Percentiles rank a stretch among this genome's conserved stretches.
These are phyloP conservation scores for Deinandra increscens DNA, from an alignment of 129 eudicot species.

Conservation along the genomic window DNA sequence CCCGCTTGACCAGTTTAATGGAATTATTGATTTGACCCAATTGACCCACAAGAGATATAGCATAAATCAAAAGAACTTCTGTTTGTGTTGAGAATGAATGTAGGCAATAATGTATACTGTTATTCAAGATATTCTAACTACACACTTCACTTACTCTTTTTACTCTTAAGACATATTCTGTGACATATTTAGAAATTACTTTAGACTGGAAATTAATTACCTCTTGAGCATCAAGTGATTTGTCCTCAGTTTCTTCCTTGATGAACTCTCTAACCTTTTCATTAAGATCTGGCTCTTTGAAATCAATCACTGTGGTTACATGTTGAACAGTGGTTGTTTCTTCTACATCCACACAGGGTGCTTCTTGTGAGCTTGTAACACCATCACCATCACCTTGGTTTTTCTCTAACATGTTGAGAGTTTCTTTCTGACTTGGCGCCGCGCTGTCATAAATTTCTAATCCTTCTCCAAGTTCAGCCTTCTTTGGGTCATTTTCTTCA, in stretches of 20 bases:
- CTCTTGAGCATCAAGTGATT: conserved; percentile 22
- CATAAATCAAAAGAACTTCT: not conserved
- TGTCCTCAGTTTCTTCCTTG: conserved; percentile 12
- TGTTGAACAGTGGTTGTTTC: conserved; percentile 10
- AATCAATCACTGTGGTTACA: conserved; percentile 11
- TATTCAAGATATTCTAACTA: conserved; percentile 10
- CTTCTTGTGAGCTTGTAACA: conserved; percentile 18
- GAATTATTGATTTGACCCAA: not conserved
- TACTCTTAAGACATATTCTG: not conserved
- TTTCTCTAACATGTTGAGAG: conserved; percentile 18
- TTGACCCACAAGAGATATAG: not conserved
- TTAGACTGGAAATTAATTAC: conserved; percentile 8
- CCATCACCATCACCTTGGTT: not conserved
- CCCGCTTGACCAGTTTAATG: not conserved
- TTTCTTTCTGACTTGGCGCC: conserved; percentile 10
- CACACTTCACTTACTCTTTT: not conserved
- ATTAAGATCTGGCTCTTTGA: conserved; percentile 21
- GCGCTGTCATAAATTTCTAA: not conserved
- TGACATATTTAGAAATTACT: not conserved
- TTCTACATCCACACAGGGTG: conserved; percentile 12
- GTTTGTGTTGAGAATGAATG: not conserved
- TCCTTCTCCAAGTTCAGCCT: not conserved
- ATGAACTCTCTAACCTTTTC: conserved; percentile 14
- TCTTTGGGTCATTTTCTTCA: not conserved
- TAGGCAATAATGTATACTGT: not conserved